A percentile compares a stretch with the other conserved stretches of the same genome.
Conservation (phyloP, 768 basidiomycete genomes). For the Termitomyces sp. region DNA sequence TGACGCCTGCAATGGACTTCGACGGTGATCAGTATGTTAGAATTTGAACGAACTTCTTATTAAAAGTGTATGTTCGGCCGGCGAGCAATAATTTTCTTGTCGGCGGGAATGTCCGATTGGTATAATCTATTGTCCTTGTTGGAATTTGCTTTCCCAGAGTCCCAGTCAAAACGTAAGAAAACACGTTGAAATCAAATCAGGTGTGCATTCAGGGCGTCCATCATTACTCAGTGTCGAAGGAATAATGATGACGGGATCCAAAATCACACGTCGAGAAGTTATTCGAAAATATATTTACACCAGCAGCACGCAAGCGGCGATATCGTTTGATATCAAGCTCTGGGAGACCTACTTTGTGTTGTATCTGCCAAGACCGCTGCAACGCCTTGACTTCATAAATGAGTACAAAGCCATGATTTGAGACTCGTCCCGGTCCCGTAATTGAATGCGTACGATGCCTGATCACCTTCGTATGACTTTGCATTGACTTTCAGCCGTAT, state of each 20-base stretch:
- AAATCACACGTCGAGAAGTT: neutral
- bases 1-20: neutral
- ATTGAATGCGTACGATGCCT: too few species aligned
- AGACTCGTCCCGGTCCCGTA: too few species aligned
- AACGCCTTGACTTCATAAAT: too few species aligned
- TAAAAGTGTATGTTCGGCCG: too few species aligned
- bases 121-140: neutral
- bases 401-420: too few species aligned
- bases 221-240: neutral
- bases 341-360: neutral
- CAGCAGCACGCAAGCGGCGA: neutral
- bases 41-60: neutral
- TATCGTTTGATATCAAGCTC: too few species aligned
- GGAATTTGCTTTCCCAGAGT: neutral
- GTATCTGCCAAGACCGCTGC: too few species aligned
- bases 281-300: too few species aligned
- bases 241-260: neutral
- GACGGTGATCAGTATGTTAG: too few species aligned
- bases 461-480: too few species aligned
- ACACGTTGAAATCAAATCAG: constrained; percentile 7
- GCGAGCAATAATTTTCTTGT: neutral
- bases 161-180: neutral
- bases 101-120: neutral
- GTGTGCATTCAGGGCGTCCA: neutral
- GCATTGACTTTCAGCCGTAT: too few species aligned